Conservation (phyloP, 257 asterid species). For the Solanum lignicaule region DNA sequence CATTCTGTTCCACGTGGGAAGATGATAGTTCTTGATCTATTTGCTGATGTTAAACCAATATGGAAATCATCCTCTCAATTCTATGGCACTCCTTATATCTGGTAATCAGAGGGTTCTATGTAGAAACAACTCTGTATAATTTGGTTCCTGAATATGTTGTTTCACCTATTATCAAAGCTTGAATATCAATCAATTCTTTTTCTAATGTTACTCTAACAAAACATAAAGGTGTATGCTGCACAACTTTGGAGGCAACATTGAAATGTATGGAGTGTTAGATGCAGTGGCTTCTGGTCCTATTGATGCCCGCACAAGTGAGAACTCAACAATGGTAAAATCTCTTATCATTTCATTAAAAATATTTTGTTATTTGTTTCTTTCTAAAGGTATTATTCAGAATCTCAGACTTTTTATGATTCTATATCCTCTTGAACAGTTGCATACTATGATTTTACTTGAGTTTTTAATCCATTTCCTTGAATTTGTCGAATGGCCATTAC, state of each 20-base stretch:
- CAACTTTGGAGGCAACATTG: constrained; percentile 96
- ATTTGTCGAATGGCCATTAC: neutral
- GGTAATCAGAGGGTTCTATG: constrained; percentile 36
- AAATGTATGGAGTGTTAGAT: constrained; percentile 91
- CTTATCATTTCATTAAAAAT: neutral
- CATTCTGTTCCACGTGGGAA: constrained; percentile 90
- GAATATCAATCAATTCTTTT: neutral
- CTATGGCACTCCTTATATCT: constrained; percentile 83
- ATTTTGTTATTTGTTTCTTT: constrained; percentile 1
- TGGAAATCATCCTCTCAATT: constrained; percentile 91
- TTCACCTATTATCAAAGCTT: neutral
- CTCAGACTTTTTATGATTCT: neutral
- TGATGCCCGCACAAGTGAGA: constrained; percentile 68
- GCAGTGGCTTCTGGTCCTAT: constrained; percentile 92
- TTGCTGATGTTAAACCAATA: constrained; percentile 92
- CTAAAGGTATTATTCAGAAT: neutral
- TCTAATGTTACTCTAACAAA: neutral
- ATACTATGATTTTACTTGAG: neutral
- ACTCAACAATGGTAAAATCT: constrained; percentile 74
- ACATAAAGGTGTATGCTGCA: constrained; percentile 93
- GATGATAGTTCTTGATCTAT: constrained; percentile 98
- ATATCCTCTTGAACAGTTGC: neutral
- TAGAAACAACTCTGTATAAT: neutral
- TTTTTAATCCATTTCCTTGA: neutral
- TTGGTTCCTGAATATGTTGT: neutral